phyloP scores from a whole-genome alignment of 202 grass and related monocot species.

The Musa balbisiana region DNA sequence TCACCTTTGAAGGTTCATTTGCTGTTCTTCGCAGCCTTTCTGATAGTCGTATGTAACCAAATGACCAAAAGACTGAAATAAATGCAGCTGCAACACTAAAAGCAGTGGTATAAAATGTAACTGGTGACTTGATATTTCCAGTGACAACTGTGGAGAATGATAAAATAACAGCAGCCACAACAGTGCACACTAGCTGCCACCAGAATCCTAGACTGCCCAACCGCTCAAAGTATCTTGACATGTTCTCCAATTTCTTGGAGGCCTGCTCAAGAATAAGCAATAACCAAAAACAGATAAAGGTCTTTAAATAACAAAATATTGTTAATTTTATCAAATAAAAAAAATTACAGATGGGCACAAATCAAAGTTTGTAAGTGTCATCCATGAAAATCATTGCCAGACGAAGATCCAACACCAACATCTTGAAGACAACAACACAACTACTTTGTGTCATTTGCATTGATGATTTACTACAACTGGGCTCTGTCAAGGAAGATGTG shows the following conservation, averaged over 20 bases:
- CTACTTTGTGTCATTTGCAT: no score
- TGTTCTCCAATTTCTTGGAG: conserved; percentile 69
- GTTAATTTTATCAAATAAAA: neutral
- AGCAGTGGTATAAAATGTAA: conserved; percentile 86
- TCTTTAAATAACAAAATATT: neutral
- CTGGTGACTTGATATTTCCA: conserved; percentile 60
- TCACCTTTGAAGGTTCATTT: conserved; percentile 83
- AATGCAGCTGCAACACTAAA: conserved; percentile 63
- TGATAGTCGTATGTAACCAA: conserved; percentile 81
- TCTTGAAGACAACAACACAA: no score
- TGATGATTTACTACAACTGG: no score
- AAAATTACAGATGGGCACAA: neutral
- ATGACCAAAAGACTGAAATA: conserved; percentile 94
- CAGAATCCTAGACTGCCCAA: conserved; percentile 78
- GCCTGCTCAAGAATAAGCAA: conserved; percentile 37
- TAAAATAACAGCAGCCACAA: conserved; percentile 76
- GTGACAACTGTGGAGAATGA: conserved; percentile 77
- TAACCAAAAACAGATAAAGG: neutral
- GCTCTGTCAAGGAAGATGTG: no score
- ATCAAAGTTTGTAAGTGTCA: no score
- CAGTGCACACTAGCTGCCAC: conserved; percentile 73
- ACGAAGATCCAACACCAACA: no score
- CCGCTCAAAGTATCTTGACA: conserved; percentile 78
- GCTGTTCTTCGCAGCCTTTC: conserved; percentile 71
- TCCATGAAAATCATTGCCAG: no score